Percentiles rank a stretch among this genome's conserved stretches.
These are phyloP conservation scores for Periconia sp. DNA, from an alignment of 2,329 filamentous ascomycete species.

Conservation along the genomic window DNA sequence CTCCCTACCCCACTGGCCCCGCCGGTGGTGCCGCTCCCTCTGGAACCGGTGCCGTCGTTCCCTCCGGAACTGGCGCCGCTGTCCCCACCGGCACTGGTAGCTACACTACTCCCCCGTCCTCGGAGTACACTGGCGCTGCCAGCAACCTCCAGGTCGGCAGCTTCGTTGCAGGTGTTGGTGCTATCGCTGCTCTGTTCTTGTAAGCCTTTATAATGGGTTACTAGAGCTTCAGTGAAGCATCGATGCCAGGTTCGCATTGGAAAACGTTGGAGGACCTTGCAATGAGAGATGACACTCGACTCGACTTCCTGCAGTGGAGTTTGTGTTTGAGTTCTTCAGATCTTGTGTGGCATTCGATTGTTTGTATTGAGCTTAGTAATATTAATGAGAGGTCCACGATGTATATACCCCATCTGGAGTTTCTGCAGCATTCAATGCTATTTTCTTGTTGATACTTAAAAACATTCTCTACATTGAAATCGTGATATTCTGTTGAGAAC, in stretches of 20 bases:
- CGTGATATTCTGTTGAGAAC: no score
- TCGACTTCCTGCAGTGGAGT: background rate
- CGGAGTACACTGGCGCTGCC: conserved; percentile 43
- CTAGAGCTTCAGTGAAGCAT: no score
- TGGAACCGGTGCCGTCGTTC: conserved; percentile 27
- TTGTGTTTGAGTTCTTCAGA: background rate
- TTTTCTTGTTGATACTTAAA: no score
- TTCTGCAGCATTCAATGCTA: no score
- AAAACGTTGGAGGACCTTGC: background rate
- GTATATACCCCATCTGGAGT: conserved; percentile 10
- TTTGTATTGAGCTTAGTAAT: conserved; percentile 1
- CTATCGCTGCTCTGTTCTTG: conserved; percentile 43
- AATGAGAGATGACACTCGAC: background rate
- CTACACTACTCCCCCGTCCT: conserved; percentile 24
- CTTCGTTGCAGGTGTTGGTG: conserved; percentile 42
- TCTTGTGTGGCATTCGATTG: background rate
- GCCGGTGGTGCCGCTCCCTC: conserved; percentile 20
- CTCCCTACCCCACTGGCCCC: conserved; percentile 34
- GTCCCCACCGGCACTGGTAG: conserved; percentile 28
- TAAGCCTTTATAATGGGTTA: no score
- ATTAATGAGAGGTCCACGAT: conserved; percentile 8
- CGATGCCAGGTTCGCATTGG: background rate
- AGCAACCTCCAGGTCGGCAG: conserved; percentile 34
- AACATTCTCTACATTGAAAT: no score
- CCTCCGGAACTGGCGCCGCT: conserved; percentile 28